A percentile compares a stretch with the other conserved stretches of the same genome.
Evolutionary conservation across 2,329 filamentous ascomycete species (phyloP).

Genomic region (Hymenoscyphus salicellus): DNA sequence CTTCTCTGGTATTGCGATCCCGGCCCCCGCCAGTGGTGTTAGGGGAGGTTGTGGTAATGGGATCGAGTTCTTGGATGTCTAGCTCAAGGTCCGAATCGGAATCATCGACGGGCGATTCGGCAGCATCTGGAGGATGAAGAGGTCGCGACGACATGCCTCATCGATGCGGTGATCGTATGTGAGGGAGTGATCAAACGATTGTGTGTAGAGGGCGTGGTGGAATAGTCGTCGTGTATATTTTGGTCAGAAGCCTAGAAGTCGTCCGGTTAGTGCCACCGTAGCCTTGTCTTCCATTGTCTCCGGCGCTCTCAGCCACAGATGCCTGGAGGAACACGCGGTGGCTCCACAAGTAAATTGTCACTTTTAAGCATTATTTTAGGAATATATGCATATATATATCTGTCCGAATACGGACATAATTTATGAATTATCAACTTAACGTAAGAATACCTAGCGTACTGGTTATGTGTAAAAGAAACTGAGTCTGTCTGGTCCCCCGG

Average conservation of each 20-base stretch:
- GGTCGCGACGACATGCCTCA: constrained; percentile 39
- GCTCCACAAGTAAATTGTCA: no score
- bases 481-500: no score
- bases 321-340: not conserved
- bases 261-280: constrained; percentile 11
- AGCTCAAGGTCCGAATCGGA: constrained; percentile 75
- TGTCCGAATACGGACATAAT: no score
- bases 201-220: not conserved
- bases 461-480: no score
- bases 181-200: not conserved
- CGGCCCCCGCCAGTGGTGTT: constrained; percentile 26
- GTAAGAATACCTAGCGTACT: no score
- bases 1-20: constrained; percentile 31
- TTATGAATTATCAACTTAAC: no score
- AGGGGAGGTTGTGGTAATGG: constrained; percentile 38
- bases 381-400: no score
- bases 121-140: constrained; percentile 40
- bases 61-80: constrained; percentile 77
- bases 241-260: not conserved
- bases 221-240: not conserved
- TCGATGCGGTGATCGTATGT: constrained; percentile 32
- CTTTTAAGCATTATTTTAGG: no score
- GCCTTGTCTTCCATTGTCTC: constrained; percentile 26
- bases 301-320: constrained; percentile 15
- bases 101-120: constrained; percentile 64